These are phyloP conservation scores for Salvia splendens DNA, from an alignment of 257 asterid genomes.

Conservation along the genomic window DNA sequence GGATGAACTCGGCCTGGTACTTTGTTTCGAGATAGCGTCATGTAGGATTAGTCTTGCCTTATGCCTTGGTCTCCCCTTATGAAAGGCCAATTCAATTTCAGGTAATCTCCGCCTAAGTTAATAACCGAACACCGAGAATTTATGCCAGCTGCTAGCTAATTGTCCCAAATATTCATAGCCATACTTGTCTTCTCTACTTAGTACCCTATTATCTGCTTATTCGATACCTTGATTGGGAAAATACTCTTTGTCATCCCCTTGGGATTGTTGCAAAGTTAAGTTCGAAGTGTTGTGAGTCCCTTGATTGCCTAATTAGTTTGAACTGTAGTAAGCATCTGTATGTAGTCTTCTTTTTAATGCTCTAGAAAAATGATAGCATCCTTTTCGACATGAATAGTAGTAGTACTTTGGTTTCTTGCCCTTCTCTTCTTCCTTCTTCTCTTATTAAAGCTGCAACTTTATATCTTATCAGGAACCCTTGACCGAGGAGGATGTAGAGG, in stretches of 20 bases:
- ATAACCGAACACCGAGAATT: not conserved
- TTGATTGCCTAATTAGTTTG: not conserved
- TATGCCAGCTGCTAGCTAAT: conserved; percentile 14
- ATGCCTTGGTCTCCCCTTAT: no score
- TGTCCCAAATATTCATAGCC: conserved; percentile 18
- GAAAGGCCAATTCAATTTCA: no score
- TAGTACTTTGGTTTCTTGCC: not conserved
- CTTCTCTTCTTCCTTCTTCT: not conserved
- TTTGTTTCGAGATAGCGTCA: no score
- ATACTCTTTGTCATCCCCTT: conserved; percentile 16
- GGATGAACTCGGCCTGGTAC: no score
- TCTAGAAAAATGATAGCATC: not conserved
- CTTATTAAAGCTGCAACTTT: conserved; percentile 7
- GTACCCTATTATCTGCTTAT: not conserved
- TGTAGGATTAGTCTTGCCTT: not conserved
- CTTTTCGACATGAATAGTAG: not conserved
- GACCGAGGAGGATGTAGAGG: conserved; percentile 84
- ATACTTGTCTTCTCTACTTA: not conserved
- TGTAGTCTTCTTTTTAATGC: conserved; percentile 7
- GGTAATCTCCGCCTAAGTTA: no score
- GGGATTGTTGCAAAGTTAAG: not conserved
- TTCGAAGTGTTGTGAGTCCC: not conserved
- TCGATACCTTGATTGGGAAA: not conserved
- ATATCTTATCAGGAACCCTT: conserved; percentile 65
- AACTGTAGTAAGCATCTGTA: not conserved